Base-by-base conservation (phyloP, 2,329 filamentous ascomycete genomes). In the Daldinia sp. region DNA sequence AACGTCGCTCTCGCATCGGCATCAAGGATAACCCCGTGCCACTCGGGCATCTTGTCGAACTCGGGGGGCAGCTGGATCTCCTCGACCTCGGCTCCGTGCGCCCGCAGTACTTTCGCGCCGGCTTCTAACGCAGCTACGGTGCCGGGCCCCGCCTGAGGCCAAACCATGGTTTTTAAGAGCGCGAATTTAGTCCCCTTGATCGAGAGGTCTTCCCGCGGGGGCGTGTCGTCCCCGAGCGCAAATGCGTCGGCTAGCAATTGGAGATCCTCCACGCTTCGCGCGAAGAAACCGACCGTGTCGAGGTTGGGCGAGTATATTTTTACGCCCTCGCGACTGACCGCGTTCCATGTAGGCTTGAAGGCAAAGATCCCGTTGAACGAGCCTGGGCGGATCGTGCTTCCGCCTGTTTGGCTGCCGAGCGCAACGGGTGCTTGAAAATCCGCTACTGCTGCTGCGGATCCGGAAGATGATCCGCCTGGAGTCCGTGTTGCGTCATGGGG, bases 401-500 rank as follows among this genome's bases (percentile, higher is more conserved):
- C 89, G 1, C 84, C 85, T 0, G 88, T 92, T 70, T 91, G 88
- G 0, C 88, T 89, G 0, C 87, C 89, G 0, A 91, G 76, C 0
- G 77, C 82, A 9, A 91, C 69, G 0, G 87, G 85, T 0, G 82
- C 83, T 64, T 91, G 88, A 53, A 84, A 83, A 65, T 91, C 89
- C 5, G 79, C 88, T 0, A 91, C 87, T 0, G 86, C 87, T 0
- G 88, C 87, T 0, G 81, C 89, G 0, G 88, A 90, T 0, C 89
- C 89, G 0, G 87, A 86, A 0, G 87, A 90, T 0, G 88, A 90
- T 45, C 89, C 89, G 0, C 89, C 89, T 0, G 89, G 88, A 0
- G 88, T 90, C 3, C 90, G 82, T 0, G 80, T 81, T 1, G 78
- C 73, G 72, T 91, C 87, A 67, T 92, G 91, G 0, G 88, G 86